Evolutionary conservation across 2,329 filamentous ascomycete species (phyloP), one percentile per base, ranked within the genome.

Genomic region (Sordariomycetes sp.): DNA sequence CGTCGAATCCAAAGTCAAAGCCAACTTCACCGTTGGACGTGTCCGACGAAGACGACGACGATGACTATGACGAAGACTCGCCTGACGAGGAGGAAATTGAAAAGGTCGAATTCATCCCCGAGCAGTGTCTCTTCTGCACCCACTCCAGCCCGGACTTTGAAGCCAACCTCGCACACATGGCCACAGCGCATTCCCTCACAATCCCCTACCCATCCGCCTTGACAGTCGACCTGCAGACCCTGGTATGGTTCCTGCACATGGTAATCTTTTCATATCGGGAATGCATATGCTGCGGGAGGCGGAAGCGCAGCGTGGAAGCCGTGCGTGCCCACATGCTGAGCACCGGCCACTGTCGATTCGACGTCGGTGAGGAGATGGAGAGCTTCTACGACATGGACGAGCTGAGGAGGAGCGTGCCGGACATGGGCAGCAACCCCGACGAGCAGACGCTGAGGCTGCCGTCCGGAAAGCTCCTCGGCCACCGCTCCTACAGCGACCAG

Each of bases 251-350:
- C 35, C 48, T 73, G 0, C 57, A 65, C 34, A 54, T 70, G 8
- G 48, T 74, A 15, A 63, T 74, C 11, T 62, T 53, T 15, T 57
- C 47, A 1, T 71, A 68, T 35, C 52, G 53, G 14, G 66, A 72
- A 46, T 75, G 71, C 38, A 53, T 75, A 24, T 59, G 55, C 15
- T 75, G 70, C 40, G 64, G 64, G 1, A 64, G 55, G 11, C 48
- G 59, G 24, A 56, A 64, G 21, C 46, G 47, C 1, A 66, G 61
- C 0, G 50, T 54, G 0, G 53, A 66, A 32, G 70, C 59, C 0
- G 61, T 64, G 0, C 66, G 68, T 40, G 65, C 70, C 23, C 71
- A 72, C 35, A 72, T 72, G 68, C 42, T 50, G 0, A 57, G 50
- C 3, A 70, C 66, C 31, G 61, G 64, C 0, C 67, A 72, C 37